phyloP scores from a whole-genome alignment of 139 green algal genomes.

The Coelastrella sp. region DNA sequence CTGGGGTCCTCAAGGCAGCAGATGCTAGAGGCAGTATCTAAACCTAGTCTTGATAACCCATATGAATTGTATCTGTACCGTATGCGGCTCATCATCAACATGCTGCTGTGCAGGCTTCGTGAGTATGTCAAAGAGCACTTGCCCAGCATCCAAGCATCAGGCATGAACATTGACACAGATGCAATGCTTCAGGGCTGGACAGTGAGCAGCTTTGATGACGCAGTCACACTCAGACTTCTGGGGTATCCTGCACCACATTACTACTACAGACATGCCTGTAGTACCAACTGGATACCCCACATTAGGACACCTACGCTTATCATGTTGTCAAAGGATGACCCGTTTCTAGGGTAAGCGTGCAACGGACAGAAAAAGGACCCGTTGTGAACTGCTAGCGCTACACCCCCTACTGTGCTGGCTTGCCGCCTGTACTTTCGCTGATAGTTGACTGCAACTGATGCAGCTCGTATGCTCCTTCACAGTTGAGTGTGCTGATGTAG shows the following conservation, averaged over 20 bases:
- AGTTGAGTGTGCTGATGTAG: too few species aligned
- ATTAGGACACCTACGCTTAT: conserved; percentile 71
- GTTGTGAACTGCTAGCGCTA: too few species aligned
- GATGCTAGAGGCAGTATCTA: too few species aligned
- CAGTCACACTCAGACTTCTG: conserved; percentile 9
- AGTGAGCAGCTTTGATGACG: conserved; percentile 44
- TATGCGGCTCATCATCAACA: too few species aligned
- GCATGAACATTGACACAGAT: conserved; percentile 15
- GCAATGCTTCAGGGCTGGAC: conserved; percentile 50
- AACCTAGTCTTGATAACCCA: too few species aligned
- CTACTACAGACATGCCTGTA: conserved; percentile 50
- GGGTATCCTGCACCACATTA: conserved; percentile 21
- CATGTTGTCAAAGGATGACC: conserved; percentile 68
- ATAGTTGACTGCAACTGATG: too few species aligned
- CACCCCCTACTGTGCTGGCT: too few species aligned
- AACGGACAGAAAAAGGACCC: neutral
- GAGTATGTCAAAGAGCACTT: conserved; percentile 43
- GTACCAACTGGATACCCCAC: conserved; percentile 62
- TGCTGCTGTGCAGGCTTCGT: conserved; percentile 28
- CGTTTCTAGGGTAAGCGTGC: conserved; percentile 68
- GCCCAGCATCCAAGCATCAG: neutral
- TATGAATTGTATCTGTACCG: too few species aligned
- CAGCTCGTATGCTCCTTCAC: too few species aligned
- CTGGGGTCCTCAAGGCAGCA: too few species aligned
- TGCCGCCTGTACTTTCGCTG: too few species aligned